Evolutionary conservation across 306 rosid species (phyloP).

Genomic region (Erythrophleum fordii): DNA sequence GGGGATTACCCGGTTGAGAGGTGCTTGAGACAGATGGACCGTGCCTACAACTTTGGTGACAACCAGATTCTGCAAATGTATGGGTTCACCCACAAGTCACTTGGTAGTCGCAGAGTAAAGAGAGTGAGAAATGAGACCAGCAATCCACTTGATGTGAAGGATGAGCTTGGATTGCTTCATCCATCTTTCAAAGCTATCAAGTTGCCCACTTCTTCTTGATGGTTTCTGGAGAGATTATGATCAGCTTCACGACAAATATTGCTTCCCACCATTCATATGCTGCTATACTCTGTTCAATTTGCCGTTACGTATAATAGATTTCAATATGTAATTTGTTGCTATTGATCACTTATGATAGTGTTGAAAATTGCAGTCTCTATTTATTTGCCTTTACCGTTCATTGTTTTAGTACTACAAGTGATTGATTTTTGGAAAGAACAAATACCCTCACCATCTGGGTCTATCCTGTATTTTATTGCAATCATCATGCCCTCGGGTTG

Average conservation of each 20-base stretch:
- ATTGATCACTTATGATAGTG: conserved; percentile 32
- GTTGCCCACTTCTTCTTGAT: conserved; percentile 49
- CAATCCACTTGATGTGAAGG: conserved; percentile 64
- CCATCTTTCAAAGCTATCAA: conserved; percentile 70
- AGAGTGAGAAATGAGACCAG: conserved; percentile 69
- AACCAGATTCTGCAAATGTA: conserved; percentile 83
- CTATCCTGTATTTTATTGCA: conserved; percentile 14
- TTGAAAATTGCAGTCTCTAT: conserved; percentile 35
- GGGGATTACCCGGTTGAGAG: conserved; percentile 84
- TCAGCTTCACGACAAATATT: neutral
- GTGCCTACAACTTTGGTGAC: conserved; percentile 84
- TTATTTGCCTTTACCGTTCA: conserved; percentile 30
- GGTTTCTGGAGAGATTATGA: conserved; percentile 4
- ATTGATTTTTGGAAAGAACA: conserved; percentile 30
- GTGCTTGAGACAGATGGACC: conserved; percentile 85
- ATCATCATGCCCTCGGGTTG: neutral
- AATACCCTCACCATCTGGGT: conserved; percentile 3
- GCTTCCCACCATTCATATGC: conserved; percentile 23
- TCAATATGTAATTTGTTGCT: conserved; percentile 39
- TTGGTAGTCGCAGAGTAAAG: conserved; percentile 66
- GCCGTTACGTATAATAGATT: conserved; percentile 22
- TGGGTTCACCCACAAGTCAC: conserved; percentile 67
- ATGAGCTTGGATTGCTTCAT: conserved; percentile 83
- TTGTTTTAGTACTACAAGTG: conserved; percentile 30
- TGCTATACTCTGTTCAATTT: conserved; percentile 19